phyloP scores from a whole-genome alignment of 2,329 filamentous ascomycete genomes.

The Fusarium sp. region DNA sequence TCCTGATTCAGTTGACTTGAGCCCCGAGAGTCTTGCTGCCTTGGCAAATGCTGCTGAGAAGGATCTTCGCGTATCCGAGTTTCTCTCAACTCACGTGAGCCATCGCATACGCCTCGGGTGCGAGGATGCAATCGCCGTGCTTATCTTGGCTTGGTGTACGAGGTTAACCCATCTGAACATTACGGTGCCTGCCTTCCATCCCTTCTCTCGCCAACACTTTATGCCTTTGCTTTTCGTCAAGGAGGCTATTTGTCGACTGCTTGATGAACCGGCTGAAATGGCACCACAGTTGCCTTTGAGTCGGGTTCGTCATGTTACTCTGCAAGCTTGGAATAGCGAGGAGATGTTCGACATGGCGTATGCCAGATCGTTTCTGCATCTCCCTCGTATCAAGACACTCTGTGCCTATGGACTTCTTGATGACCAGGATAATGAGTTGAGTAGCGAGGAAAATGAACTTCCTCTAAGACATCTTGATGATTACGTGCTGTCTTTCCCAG shows the following conservation, averaged over 20 bases:
- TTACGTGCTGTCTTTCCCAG: fast-evolving
- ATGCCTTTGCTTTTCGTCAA: background rate
- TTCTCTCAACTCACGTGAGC: background rate
- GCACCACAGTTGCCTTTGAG: fast-evolving
- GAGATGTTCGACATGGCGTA: background rate
- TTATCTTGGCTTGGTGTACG: background rate
- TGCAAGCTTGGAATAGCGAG: background rate
- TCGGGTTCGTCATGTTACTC: background rate
- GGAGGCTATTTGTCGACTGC: background rate
- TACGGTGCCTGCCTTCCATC: fast-evolving
- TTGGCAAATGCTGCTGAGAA: background rate
- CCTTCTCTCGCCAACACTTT: fast-evolving
- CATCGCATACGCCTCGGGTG: background rate
- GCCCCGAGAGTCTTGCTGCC: background rate
- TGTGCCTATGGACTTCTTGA: background rate
- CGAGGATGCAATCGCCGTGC: background rate
- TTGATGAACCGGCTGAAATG: too few relatives aligned
- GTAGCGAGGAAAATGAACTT: too few relatives aligned
- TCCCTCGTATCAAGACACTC: background rate
- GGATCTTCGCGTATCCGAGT: fast-evolving
- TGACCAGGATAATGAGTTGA: background rate
- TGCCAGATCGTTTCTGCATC: background rate
- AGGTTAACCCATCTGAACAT: background rate
- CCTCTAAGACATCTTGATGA: background rate
- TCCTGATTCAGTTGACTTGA: background rate